These are phyloP conservation scores for Pezicula rhizophila DNA, from an alignment of 2,329 filamentous ascomycete genomes.

Conservation along the genomic window DNA sequence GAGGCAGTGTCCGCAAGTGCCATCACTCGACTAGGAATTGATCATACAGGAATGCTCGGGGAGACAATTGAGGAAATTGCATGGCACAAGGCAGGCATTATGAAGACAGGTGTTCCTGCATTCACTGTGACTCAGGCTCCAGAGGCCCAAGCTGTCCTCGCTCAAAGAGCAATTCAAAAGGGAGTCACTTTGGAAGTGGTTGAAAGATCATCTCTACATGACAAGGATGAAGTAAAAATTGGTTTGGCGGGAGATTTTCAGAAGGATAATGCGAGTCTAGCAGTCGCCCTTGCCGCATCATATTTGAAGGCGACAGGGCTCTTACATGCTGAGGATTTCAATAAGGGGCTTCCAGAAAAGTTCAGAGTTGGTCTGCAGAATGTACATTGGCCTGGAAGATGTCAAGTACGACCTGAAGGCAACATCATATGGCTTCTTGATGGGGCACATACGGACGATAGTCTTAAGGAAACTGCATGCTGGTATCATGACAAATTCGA, in stretches of 20 bases:
- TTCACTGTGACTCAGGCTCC: constrained; percentile 56
- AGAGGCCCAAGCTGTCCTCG: constrained; percentile 52
- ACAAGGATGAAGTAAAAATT: constrained; percentile 37
- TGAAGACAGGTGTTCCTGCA: constrained; percentile 60
- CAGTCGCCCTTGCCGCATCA: constrained; percentile 46
- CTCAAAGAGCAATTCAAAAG: constrained; percentile 45
- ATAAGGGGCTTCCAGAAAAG: constrained; percentile 44
- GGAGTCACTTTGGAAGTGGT: constrained; percentile 16
- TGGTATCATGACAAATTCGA: constrained; percentile 62
- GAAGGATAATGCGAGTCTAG: constrained; percentile 53
- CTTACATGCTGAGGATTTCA: background rate
- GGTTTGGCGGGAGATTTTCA: constrained; percentile 49
- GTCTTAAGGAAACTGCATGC: constrained; percentile 69
- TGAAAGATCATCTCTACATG: constrained; percentile 28
- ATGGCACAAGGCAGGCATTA: constrained; percentile 89
- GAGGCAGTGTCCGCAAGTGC: constrained; percentile 55
- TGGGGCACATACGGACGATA: constrained; percentile 87
- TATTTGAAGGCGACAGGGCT: constrained; percentile 37
- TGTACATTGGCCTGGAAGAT: constrained; percentile 74
- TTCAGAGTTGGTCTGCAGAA: constrained; percentile 68
- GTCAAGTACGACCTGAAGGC: constrained; percentile 51
- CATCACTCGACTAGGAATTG: constrained; percentile 76
- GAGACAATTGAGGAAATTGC: constrained; percentile 74
- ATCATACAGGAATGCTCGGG: constrained; percentile 78
- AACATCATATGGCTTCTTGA: constrained; percentile 82